phyloP scores from a whole-genome alignment of 345 rosid species.

The Syzygium aromaticum region DNA sequence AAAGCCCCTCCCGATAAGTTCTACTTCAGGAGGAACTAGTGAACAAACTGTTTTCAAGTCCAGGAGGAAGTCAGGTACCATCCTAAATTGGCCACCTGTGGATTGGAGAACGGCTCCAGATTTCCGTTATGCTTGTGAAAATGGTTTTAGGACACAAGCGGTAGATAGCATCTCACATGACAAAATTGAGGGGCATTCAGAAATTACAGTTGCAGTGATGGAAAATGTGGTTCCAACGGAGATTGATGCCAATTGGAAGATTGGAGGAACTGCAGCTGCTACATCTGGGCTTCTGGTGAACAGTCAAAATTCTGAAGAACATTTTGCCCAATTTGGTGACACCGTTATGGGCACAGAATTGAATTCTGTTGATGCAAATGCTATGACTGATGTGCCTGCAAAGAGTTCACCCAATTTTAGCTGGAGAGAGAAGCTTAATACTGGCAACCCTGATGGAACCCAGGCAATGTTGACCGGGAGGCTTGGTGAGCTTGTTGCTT shows the following conservation, averaged over 20 bases:
- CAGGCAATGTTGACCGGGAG: slow-evolving; percentile 60
- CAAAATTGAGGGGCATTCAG: slow-evolving; percentile 12
- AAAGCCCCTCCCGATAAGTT: slow-evolving; percentile 1
- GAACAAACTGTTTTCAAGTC: slow-evolving; percentile 13
- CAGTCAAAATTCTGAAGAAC: background rate
- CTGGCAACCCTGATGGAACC: slow-evolving; percentile 33
- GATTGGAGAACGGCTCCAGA: slow-evolving; percentile 65
- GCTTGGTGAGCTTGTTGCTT: slow-evolving; percentile 75
- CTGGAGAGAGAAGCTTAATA: slow-evolving; percentile 46
- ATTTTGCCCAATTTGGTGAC: background rate
- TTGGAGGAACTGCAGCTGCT: slow-evolving; percentile 20
- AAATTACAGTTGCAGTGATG: background rate
- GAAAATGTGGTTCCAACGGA: slow-evolving; percentile 14
- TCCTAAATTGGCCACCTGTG: slow-evolving; percentile 53
- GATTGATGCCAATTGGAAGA: slow-evolving; percentile 20
- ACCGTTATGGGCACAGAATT: background rate
- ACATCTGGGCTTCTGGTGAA: background rate
- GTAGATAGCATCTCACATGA: slow-evolving; percentile 11
- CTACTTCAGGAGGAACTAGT: slow-evolving; percentile 2
- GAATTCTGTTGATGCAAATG: slow-evolving; percentile 8
- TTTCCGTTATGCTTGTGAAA: slow-evolving; percentile 21
- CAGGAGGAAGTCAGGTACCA: slow-evolving; percentile 29
- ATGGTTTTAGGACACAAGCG: slow-evolving; percentile 28
- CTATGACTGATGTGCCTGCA: slow-evolving; percentile 12
- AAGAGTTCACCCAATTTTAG: slow-evolving; percentile 12